These are phyloP conservation scores for Phragmites australis DNA, from an alignment of 176 grass and related monocot genomes.

Conservation along the genomic window DNA sequence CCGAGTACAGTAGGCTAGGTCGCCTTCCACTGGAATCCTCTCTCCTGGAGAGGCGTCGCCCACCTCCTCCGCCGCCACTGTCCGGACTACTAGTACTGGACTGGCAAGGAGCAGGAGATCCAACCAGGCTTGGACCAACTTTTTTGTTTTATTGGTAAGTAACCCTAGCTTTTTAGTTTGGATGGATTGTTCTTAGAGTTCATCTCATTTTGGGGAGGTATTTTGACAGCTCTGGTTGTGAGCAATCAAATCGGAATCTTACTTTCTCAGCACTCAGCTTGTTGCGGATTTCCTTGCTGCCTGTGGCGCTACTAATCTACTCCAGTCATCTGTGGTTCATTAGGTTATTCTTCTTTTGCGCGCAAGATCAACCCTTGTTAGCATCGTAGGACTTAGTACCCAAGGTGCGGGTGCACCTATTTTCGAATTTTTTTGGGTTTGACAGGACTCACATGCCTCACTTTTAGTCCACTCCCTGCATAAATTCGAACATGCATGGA, in stretches of 20 bases:
- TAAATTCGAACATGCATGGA: neutral
- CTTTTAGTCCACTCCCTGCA: neutral
- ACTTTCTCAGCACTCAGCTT: neutral
- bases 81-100: neutral
- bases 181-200: neutral
- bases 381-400: neutral
- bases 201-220: neutral
- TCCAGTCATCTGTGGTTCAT: neutral
- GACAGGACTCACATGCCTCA: neutral
- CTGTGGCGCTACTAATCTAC: neutral
- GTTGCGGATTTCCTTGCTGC: neutral
- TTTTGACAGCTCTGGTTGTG: neutral
- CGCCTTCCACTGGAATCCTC: neutral
- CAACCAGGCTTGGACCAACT: neutral
- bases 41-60: neutral
- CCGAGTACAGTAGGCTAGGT: neutral
- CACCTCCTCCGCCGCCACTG: neutral
- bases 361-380: neutral
- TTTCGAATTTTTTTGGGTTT: neutral
- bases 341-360: neutral
- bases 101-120: conserved; percentile 5
- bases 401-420: neutral
- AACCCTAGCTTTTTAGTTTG: neutral
- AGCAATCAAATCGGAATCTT: conserved; percentile 16
- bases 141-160: neutral